These are phyloP conservation scores for Kuraishia hungarica DNA, from an alignment of 805 yeast species.

Conservation along the genomic window DNA sequence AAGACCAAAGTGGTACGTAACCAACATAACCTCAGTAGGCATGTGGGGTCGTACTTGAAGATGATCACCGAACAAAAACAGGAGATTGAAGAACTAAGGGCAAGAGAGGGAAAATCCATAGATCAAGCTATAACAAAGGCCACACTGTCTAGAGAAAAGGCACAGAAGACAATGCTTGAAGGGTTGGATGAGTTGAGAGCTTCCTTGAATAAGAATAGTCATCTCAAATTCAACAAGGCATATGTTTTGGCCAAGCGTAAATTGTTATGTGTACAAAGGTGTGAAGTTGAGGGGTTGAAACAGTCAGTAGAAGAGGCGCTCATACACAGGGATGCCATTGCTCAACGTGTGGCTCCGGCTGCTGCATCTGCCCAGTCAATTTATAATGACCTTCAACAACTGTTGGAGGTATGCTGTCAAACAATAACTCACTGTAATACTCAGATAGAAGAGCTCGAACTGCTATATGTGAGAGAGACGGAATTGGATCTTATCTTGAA, in stretches of 20 bases:
- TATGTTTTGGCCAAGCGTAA: conserved; percentile 12
- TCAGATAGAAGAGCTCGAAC: conserved; percentile 46
- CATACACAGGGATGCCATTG: neutral
- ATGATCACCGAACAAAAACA: conserved; percentile 76
- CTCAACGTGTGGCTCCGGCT: too few species aligned
- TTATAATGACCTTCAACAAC: conserved; percentile 1
- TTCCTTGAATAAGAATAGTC: neutral
- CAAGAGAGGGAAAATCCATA: conserved; percentile 38
- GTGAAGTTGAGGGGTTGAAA: conserved; percentile 3
- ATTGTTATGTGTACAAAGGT: conserved; percentile 30
- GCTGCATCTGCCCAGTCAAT: neutral
- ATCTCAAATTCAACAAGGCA: neutral
- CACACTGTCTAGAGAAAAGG: conserved; percentile 23
- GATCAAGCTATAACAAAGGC: conserved; percentile 27
- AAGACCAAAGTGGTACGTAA: conserved; percentile 73
- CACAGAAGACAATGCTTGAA: conserved; percentile 27
- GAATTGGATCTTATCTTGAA: conserved; percentile 45
- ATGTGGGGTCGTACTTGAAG: conserved; percentile 75
- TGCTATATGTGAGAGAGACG: conserved; percentile 34
- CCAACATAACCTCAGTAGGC: conserved; percentile 67
- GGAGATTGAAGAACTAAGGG: conserved; percentile 62
- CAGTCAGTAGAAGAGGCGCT: neutral
- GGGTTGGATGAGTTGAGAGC: conserved; percentile 1
- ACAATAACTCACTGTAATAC: conserved; percentile 13
- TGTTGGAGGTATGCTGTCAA: conserved; percentile 24